Base-by-base conservation (phyloP, 1,139 yeast species). In the Debaryomyces singareniensis region DNA sequence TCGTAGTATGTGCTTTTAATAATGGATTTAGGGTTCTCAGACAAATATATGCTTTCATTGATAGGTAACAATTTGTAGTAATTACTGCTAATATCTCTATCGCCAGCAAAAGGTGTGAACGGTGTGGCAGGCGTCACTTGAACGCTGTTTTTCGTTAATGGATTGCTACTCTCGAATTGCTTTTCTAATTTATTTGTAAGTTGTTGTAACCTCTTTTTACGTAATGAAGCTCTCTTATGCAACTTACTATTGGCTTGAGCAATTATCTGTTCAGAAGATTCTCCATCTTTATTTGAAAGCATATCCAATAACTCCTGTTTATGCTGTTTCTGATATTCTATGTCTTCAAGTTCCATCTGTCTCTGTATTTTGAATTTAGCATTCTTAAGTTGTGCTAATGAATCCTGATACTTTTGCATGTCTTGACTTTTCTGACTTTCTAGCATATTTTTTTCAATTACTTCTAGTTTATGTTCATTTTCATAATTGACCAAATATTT, bases 91-190 rank as follows among this genome's bases (percentile, higher is more conserved):
- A 62, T 42, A 36, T 82, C 80, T 31, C 94, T 69, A 57, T 91
- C 97, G 29, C 97, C 97, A 47, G 78, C 77, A 57, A 91, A 89
- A 9, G 98, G 97, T 3, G 97, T 87, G 53, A 89, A 91, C 16
- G 97, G 97, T 3, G 74, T 62, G 23, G 49, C 47, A 13, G 49
- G 35, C 20, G 42, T 51, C 22, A 37, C 41, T 13, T 49, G 54
- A 12, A 47, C 40, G 18, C 40, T 40, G 6, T 35, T 38, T 26
- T 47, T 42, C 23, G 54, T 45, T 20, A 53, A 51, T 25, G 61
- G 53, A 30, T 48, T 53, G 21, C 44, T 30, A 21, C 45, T 42
- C 27, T 48, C 54, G 35, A 63, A 61, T 38, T 60, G 63, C 34
- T 61, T 71, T 33, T 68, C 74, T 37, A 69, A 61, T 35, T 54